Percentiles rank a stretch among this genome's conserved stretches.
phyloP scores from a whole-genome alignment of 2,329 filamentous ascomycete species.

The Fusarium subtropicale region DNA sequence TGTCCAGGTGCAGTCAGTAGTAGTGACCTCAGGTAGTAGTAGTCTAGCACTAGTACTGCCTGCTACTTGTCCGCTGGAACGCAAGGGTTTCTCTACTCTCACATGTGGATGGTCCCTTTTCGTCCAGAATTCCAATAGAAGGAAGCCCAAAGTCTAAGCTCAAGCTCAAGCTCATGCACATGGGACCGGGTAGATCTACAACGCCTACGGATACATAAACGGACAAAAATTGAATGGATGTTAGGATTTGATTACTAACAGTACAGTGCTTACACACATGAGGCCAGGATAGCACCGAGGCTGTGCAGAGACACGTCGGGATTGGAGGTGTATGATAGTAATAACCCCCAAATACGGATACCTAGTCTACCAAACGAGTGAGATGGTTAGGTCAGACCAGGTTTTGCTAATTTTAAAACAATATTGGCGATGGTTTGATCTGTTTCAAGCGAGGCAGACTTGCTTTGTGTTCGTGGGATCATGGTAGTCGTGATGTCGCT shows the following conservation, averaged over 20 bases:
- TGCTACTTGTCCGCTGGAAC: not conserved
- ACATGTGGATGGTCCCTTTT: conserved; percentile 29
- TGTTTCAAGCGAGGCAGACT: conserved; percentile 20
- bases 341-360: conserved; percentile 3
- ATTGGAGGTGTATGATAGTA: not conserved
- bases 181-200: conserved; percentile 20
- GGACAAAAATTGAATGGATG: conserved; percentile 2
- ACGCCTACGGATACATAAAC: conserved; percentile 9
- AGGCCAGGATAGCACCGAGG: conserved; percentile 35
- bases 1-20: not conserved
- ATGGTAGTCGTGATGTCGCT: conserved; percentile 31
- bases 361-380: not conserved
- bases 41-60: not conserved
- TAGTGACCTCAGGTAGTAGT: too few species aligned
- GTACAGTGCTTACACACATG: not conserved
- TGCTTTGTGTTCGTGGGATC: conserved; percentile 3
- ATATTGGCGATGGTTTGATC: conserved; percentile 18
- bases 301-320: conserved; percentile 45
- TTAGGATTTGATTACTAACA: not conserved
- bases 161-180: conserved; percentile 1
- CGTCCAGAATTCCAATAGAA: conserved; percentile 41
- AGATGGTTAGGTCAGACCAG: not conserved
- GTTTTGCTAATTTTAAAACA: conserved; percentile 43
- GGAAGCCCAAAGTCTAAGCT: conserved; percentile 26
- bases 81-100: not conserved